These are phyloP conservation scores for Diaporthe batatas DNA, from an alignment of 2,329 filamentous ascomycete genomes.

Conservation along the genomic window DNA sequence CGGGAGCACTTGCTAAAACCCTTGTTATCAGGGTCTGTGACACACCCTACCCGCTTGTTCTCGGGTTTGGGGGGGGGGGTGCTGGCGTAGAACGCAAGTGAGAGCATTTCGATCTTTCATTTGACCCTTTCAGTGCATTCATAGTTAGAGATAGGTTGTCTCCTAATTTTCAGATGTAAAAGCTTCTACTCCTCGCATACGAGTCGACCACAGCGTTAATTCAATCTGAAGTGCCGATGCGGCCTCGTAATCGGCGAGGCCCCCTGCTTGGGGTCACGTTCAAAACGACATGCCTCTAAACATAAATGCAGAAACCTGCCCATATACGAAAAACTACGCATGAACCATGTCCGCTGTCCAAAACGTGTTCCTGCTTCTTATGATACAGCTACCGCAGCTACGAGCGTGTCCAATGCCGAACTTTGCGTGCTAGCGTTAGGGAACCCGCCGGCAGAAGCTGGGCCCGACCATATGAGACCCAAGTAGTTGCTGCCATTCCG, in stretches of 20 bases:
- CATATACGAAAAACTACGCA: neutral
- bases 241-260: neutral
- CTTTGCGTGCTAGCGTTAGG: conserved; percentile 72
- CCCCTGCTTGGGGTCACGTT: neutral
- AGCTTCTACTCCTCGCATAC: neutral
- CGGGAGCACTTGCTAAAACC: neutral
- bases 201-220: no score
- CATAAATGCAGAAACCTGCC: neutral
- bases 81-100: neutral
- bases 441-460: conserved; percentile 55
- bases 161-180: no score
- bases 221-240: no score
- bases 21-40: conserved; percentile 13
- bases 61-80: no score
- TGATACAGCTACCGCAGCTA: conserved; percentile 67
- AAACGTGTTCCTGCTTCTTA: conserved; percentile 35
- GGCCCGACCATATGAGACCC: conserved; percentile 76
- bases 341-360: neutral
- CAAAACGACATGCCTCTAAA: no score
- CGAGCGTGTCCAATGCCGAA: conserved; percentile 75
- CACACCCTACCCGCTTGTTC: neutral
- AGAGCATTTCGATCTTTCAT: neutral
- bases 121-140: no score
- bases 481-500: conserved; percentile 64
- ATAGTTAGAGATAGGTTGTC: no score